These are phyloP conservation scores for Suhomyces bolitotheri DNA, from an alignment of 1,139 yeast species.

Conservation along the genomic window DNA sequence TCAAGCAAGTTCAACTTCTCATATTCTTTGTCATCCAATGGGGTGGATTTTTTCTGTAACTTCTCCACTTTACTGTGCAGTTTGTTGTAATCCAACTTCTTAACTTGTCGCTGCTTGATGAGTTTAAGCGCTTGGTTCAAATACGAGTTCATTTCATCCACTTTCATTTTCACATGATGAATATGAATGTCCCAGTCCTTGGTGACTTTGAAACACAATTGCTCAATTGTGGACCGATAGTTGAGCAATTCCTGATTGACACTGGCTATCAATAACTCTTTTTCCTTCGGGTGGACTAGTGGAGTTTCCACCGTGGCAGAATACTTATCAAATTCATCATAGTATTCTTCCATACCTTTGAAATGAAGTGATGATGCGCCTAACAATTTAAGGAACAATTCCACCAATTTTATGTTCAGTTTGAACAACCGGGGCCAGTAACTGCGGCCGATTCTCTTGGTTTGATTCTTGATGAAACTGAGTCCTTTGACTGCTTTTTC, in stretches of 20 bases:
- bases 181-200: constrained; percentile 34
- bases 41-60: constrained; percentile 38
- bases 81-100: constrained; percentile 44
- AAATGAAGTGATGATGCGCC: constrained; percentile 45
- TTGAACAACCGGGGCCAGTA: constrained; percentile 42
- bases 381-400: constrained; percentile 33
- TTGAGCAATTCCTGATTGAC: constrained; percentile 33
- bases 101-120: constrained; percentile 41
- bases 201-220: constrained; percentile 32
- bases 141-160: constrained; percentile 41
- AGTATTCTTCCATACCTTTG: constrained; percentile 43
- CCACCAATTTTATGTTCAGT: constrained; percentile 33
- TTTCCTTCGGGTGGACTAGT: constrained; percentile 43
- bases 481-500: constrained; percentile 44
- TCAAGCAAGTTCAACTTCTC: constrained; percentile 33
- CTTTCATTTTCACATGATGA: constrained; percentile 32
- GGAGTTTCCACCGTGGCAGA: constrained; percentile 36
- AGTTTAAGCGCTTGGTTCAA: constrained; percentile 41
- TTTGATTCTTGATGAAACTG: constrained; percentile 39
- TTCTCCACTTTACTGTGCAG: constrained; percentile 43
- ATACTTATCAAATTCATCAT: constrained; percentile 35
- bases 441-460: constrained; percentile 31
- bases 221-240: constrained; percentile 31
- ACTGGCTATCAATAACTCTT: constrained; percentile 29
- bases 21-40: constrained; percentile 42